Evolutionary conservation across 176 grass and related monocot genomes (phyloP), one percentile per base, ranked within the genome.

Genomic region (Stipa capillata): DNA sequence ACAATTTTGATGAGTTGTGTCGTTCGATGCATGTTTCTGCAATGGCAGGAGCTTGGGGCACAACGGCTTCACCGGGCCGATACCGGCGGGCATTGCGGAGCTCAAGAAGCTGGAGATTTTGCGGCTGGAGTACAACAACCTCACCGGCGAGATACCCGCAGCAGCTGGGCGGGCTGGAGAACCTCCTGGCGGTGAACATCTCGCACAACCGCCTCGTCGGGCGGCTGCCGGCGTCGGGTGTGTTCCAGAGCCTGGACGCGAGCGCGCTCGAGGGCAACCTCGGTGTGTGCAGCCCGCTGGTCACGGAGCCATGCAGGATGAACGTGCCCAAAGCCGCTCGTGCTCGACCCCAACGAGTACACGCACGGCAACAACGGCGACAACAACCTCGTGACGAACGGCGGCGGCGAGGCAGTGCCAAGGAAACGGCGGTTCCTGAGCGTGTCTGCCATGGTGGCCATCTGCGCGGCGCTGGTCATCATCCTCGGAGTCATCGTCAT

Each of bases 61-160:
- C 79, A 98, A 98, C 67, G 88, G 74, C 12, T 67, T 98, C 83
- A 87, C 69, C 2, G 90, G 92, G 8, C 81, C 81, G 44, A 93
- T 98, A 57, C 96, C 96, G 53, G 52, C 83, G 49, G 50, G 83
- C 45, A 60, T 98, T 17, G 52, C 83, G 34, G 59, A 89, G 50
- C 85, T 98, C 14, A 92, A 89, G 85, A 90, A 88, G 81, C 90
- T 98, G 57, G 96, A 98, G 82, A 98, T 98, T 42, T 51, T 98
- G 12, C 86, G 82, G 73, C 76, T 94, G 67, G 95, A 98, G 76
- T 75, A 83, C 87, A 98, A 98, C 85, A 83, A 85, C 4, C 77
- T 98, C 36, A 91, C 45, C 77, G 92, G 96, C 43, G 96, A 94
- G 89, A 98, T 98, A n/a, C 96, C 2, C 96, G 12, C 58, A 54